A percentile compares a stretch with the other conserved stretches of the same genome.
Conservation (phyloP, 2,329 filamentous ascomycete species). For the Aspergillus sclerotialis region DNA sequence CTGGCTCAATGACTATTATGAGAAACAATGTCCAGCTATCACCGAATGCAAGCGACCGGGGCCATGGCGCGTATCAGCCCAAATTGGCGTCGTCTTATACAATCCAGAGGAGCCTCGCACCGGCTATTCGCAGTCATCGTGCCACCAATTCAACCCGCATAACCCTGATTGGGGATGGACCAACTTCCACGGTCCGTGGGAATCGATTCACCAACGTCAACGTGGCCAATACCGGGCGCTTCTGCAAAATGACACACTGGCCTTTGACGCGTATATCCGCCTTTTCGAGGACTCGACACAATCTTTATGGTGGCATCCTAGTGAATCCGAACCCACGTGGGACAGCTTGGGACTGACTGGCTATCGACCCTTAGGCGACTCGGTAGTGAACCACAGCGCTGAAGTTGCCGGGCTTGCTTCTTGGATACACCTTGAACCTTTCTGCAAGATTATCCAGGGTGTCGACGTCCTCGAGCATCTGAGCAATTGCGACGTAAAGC, state of each 20-base stretch:
- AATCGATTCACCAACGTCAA: conserved; percentile 51
- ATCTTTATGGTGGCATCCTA: conserved; percentile 55
- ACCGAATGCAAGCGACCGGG: conserved; percentile 8
- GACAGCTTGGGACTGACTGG: conserved; percentile 53
- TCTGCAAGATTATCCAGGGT: conserved; percentile 49
- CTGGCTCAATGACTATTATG: conserved; percentile 26
- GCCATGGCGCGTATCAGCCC: conserved; percentile 49
- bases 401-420: conserved; percentile 51
- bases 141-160: conserved; percentile 53
- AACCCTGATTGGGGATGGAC: conserved; percentile 60
- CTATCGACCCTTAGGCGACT: conserved; percentile 45
- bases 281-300: conserved; percentile 54
- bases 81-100: conserved; percentile 56
- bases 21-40: conserved; percentile 16
- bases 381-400: conserved; percentile 38
- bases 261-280: conserved; percentile 56
- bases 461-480: conserved; percentile 42
- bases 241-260: conserved; percentile 54
- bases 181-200: conserved; percentile 53
- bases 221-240: conserved; percentile 53
- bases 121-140: conserved; percentile 48
- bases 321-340: conserved; percentile 47
- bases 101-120: conserved; percentile 57
- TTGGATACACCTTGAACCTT: conserved; percentile 54
- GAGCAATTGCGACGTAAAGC: conserved; percentile 38